Conservation (phyloP, 176 grass and related monocot species). For the sorghum (Sorghum bicolor) region DNA sequence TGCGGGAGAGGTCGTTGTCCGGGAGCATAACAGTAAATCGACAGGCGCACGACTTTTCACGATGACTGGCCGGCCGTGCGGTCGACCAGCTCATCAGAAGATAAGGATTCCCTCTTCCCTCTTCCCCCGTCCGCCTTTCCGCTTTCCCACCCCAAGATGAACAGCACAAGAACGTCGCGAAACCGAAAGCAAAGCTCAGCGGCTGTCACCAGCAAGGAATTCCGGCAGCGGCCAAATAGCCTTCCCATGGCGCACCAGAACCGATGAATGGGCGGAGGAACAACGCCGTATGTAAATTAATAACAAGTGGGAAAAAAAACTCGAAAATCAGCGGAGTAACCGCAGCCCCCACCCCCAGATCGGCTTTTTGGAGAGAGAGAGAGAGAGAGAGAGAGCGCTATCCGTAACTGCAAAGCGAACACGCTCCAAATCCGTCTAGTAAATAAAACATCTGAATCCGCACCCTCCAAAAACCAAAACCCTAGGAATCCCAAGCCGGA, state of each 20-base stretch:
- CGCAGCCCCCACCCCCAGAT: not conserved
- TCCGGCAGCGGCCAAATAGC: no score
- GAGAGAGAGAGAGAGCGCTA: not conserved
- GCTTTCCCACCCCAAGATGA: conserved; percentile 1
- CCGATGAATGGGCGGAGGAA: not conserved
- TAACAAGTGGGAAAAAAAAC: no score
- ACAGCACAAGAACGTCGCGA: not conserved
- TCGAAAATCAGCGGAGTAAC: not conserved
- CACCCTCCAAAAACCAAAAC: not conserved
- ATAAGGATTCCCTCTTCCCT: conserved; percentile 21
- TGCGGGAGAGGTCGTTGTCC: not conserved
- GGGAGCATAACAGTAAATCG: conserved; percentile 17
- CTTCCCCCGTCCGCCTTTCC: not conserved
- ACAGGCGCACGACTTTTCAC: not conserved
- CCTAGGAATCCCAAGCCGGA: not conserved
- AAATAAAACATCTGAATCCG: not conserved
- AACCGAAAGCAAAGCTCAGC: not conserved
- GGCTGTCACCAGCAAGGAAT: not conserved
- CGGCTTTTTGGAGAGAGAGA: not conserved
- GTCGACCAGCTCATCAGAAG: conserved; percentile 13
- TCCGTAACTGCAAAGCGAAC: not conserved
- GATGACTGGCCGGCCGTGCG: conserved; percentile 8
- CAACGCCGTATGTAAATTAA: not conserved
- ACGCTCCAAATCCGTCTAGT: not conserved
- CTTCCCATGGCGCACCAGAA: not conserved